A percentile compares a stretch with the other conserved stretches of the same genome.
phyloP scores from a whole-genome alignment of 306 rosid species.

The Begonia fuchsioides region DNA sequence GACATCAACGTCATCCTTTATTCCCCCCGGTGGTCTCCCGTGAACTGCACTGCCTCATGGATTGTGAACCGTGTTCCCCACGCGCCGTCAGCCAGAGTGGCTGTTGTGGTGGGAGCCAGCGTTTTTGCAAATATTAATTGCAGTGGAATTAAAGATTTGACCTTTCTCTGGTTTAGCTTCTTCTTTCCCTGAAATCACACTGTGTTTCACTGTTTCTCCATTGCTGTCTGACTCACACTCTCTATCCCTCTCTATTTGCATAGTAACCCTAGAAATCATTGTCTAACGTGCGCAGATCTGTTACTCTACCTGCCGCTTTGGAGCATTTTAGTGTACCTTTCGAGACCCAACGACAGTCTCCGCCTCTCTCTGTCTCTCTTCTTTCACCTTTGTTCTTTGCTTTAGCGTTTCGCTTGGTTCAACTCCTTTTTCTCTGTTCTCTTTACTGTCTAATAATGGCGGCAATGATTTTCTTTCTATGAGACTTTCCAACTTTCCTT shows the following conservation, averaged over 20 bases:
- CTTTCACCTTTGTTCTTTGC: constrained; percentile 12
- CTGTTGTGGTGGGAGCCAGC: no score
- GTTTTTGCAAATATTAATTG: no score
- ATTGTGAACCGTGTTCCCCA: no score
- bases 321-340: constrained; percentile 47
- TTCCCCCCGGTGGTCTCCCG: no score
- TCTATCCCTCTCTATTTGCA: not conserved
- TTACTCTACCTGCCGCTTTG: constrained; percentile 22
- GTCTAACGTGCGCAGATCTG: constrained; percentile 32
- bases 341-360: constrained; percentile 20
- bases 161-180: not conserved
- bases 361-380: constrained; percentile 11
- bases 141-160: not conserved
- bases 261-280: constrained; percentile 14
- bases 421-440: not conserved
- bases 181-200: not conserved
- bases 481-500: constrained; percentile 11
- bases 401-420: constrained; percentile 1
- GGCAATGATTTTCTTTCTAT: constrained; percentile 37
- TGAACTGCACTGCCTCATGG: no score
- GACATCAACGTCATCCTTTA: no score
- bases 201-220: not conserved
- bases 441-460: constrained; percentile 9
- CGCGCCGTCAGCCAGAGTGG: no score
- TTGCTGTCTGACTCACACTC: constrained; percentile 11